These are phyloP conservation scores for Eucalyptus marginata DNA, from an alignment of 345 rosid species.

Conservation along the genomic window DNA sequence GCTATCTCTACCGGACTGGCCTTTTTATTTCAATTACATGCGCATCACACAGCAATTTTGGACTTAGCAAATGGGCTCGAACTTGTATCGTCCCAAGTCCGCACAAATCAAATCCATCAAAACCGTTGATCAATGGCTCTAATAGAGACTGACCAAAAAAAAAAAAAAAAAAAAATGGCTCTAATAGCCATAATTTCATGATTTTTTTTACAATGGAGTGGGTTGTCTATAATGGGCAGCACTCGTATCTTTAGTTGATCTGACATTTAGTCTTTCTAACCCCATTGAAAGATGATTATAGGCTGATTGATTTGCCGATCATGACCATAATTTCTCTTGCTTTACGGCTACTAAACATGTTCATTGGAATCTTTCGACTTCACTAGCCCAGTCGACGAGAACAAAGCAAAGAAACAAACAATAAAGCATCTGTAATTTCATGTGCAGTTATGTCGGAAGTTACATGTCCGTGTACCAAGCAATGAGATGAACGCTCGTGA, in stretches of 20 bases:
- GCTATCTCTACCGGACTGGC: accelerated
- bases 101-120: accelerated
- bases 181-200: neutral
- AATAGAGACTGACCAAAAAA: too few species aligned
- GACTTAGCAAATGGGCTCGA: neutral
- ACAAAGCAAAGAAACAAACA: neutral
- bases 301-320: neutral
- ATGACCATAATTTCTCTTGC: neutral
- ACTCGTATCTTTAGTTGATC: neutral
- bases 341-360: neutral
- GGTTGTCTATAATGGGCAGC: neutral
- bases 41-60: accelerated
- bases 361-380: neutral
- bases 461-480: neutral
- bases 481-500: neutral
- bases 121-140: neutral
- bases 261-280: neutral
- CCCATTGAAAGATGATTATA: neutral
- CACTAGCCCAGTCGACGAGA: neutral
- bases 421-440: too few species aligned
- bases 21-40: neutral
- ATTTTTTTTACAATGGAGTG: neutral
- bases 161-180: too few species aligned
- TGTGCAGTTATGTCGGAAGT: neutral
- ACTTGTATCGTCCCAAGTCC: neutral